Evolutionary conservation across 2,329 filamentous ascomycete genomes (phyloP).

Genomic region (Pestalotiopsis sp.): DNA sequence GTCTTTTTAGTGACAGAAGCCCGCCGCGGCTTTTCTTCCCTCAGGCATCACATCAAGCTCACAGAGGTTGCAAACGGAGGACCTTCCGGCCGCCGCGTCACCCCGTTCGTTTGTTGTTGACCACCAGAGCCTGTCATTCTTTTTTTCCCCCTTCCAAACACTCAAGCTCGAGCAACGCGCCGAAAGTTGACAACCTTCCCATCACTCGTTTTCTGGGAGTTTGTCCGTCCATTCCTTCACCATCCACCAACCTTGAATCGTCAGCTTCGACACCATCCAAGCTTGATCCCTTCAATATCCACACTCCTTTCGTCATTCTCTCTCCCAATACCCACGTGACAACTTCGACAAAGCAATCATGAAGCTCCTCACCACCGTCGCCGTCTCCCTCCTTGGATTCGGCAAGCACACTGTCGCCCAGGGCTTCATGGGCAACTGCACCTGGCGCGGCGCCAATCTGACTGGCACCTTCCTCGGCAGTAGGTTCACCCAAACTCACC

Average conservation of each 20-base stretch:
- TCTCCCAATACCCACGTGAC: background rate
- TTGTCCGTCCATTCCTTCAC: no score
- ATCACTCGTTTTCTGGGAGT: no score
- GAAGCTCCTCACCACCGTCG: constrained; percentile 13
- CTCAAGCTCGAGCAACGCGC: no score
- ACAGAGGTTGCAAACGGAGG: no score
- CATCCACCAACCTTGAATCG: no score
- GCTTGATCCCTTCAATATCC: no score
- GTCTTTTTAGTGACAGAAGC: background rate
- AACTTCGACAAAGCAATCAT: background rate
- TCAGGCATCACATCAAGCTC: background rate
- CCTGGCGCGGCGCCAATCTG: constrained; percentile 36
- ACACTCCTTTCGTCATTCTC: background rate
- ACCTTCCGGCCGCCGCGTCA: no score
- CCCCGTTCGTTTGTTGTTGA: no score
- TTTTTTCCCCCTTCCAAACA: no score
- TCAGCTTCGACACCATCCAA: no score
- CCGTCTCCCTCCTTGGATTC: constrained; percentile 15
- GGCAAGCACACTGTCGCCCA: constrained; percentile 33
- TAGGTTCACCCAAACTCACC: background rate
- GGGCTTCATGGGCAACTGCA: constrained; percentile 37
- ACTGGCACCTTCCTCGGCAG: constrained; percentile 34
- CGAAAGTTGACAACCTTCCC: no score
- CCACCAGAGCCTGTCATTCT: no score
- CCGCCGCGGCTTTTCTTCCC: background rate